phyloP scores from a whole-genome alignment of 1,284 basidiomycete species.

The Pseudozyma thailandica region DNA sequence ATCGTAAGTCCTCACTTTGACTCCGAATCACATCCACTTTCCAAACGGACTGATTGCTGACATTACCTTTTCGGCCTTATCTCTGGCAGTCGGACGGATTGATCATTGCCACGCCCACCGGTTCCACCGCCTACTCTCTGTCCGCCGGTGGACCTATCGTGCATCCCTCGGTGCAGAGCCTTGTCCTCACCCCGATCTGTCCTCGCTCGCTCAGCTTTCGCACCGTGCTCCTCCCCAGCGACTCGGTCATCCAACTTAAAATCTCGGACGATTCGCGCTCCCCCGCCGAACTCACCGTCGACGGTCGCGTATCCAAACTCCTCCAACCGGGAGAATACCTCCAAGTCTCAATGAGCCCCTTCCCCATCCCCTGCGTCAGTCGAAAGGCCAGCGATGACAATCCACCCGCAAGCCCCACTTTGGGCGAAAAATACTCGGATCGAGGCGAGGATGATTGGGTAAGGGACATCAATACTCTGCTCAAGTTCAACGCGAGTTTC shows the following conservation, averaged over 20 bases:
- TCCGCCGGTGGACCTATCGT: constrained; percentile 96
- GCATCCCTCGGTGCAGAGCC: constrained; percentile 87
- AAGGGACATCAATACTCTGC: constrained; percentile 81
- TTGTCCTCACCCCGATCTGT: constrained; percentile 93
- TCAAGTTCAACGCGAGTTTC: constrained; percentile 68
- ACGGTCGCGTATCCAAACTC: constrained; percentile 84
- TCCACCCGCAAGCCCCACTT: not conserved
- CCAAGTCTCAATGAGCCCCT: constrained; percentile 83
- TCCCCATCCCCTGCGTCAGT: constrained; percentile 82
- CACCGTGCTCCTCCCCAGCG: constrained; percentile 85
- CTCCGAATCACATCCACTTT: not conserved
- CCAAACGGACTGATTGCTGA: not conserved
- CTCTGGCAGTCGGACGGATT: constrained; percentile 79
- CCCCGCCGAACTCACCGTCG: constrained; percentile 89
- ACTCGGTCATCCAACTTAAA: constrained; percentile 82
- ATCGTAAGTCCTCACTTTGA: constrained; percentile 75
- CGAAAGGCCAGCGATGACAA: constrained; percentile 19
- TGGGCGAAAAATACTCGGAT: constrained; percentile 54
- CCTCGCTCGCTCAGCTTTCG: constrained; percentile 92
- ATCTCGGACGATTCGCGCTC: constrained; percentile 86
- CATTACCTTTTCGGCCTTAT: not conserved
- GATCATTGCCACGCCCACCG: constrained; percentile 94
- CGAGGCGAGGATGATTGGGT: constrained; percentile 93
- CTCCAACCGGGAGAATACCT: constrained; percentile 86
- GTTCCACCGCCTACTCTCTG: constrained; percentile 95